Conservation (phyloP, 306 rosid genomes). For the Luffa aegyptiaca region DNA sequence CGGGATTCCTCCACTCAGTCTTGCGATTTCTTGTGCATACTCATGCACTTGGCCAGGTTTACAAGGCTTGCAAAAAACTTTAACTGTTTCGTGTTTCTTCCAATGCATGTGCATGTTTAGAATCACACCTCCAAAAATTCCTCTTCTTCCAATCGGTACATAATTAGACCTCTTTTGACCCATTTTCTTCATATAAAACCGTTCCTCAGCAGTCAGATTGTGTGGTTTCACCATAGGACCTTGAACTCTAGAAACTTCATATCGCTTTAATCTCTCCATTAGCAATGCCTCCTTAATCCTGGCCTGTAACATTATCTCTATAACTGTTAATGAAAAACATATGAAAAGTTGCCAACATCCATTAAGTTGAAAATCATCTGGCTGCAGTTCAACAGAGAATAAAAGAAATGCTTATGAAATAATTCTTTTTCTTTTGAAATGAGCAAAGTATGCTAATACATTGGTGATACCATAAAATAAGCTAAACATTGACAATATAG, state of each 20-base stretch:
- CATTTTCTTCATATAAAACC: conserved; percentile 79
- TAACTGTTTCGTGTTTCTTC: conserved; percentile 93
- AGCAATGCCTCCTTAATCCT: conserved; percentile 72
- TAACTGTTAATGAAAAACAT: background rate
- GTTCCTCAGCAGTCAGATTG: conserved; percentile 73
- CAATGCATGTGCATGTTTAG: conserved; percentile 98
- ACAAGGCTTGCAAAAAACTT: conserved; percentile 75
- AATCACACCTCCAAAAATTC: conserved; percentile 87
- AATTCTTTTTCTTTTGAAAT: background rate
- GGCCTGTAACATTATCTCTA: conserved; percentile 35
- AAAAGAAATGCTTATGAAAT: background rate
- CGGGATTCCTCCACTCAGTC: conserved; percentile 86
- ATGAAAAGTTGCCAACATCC: background rate
- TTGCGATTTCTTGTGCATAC: conserved; percentile 74
- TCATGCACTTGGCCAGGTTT: conserved; percentile 82
- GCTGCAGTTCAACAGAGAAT: background rate
- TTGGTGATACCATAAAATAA: background rate
- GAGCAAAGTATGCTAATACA: background rate
- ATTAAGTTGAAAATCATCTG: background rate
- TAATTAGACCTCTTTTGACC: conserved; percentile 90
- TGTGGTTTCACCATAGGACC: conserved; percentile 74
- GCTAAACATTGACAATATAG: background rate
- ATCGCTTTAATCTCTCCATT: conserved; percentile 70
- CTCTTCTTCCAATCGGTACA: conserved; percentile 83
- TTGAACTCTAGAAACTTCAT: conserved; percentile 64